Percentiles rank a stretch among this genome's conserved stretches.
Conservation (phyloP, 306 rosid species). For the Senna siamea region DNA sequence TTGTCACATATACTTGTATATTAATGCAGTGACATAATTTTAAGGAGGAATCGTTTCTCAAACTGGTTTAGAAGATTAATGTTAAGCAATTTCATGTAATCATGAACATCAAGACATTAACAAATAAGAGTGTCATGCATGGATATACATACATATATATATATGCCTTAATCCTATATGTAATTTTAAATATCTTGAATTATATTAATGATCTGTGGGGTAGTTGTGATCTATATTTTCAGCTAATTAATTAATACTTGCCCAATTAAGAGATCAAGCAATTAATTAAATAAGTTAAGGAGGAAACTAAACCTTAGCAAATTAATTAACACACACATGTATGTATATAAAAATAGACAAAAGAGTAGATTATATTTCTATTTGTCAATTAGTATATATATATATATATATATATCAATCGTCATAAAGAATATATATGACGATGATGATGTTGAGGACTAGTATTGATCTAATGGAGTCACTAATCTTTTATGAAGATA, state of each 20-base stretch:
- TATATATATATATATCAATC: background rate
- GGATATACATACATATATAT: too few species aligned
- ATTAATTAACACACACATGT: too few species aligned
- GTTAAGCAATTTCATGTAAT: slow-evolving; percentile 34
- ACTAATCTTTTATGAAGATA: slow-evolving; percentile 30
- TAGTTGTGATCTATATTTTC: too few species aligned
- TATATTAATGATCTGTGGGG: background rate
- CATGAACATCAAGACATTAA: slow-evolving; percentile 11
- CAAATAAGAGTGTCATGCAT: background rate
- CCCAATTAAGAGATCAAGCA: too few species aligned
- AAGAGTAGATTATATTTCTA: too few species aligned
- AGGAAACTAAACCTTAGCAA: too few species aligned
- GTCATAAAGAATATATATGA: background rate
- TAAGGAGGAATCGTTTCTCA: slow-evolving; percentile 36
- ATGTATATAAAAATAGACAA: too few species aligned
- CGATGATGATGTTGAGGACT: background rate
- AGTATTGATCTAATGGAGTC: background rate
- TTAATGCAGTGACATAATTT: slow-evolving; percentile 26
- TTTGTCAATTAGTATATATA: too few species aligned
- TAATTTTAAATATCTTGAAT: too few species aligned
- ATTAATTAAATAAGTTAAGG: too few species aligned
- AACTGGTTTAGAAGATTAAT: slow-evolving; percentile 24
- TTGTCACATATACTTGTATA: background rate
- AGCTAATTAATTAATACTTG: too few species aligned
- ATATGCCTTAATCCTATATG: too few species aligned